Percentiles rank a stretch among this genome's conserved stretches.
These are phyloP conservation scores for Populus davidiana DNA, from an alignment of 345 rosid species.

Conservation along the genomic window DNA sequence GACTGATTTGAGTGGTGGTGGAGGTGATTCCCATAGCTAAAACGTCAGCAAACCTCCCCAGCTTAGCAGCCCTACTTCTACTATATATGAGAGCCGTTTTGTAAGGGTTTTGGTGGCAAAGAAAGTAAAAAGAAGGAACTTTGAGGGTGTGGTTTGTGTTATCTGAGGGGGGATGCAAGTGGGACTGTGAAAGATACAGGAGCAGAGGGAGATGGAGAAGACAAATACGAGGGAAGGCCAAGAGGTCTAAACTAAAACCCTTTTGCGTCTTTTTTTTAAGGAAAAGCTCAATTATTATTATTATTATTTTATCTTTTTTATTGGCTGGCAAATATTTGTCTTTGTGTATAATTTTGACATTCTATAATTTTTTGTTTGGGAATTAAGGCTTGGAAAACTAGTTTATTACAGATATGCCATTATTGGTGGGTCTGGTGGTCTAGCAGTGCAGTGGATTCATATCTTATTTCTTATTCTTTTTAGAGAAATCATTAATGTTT, in stretches of 20 bases:
- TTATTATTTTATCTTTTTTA: not conserved
- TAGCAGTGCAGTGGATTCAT: not conserved
- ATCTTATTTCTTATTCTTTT: not conserved
- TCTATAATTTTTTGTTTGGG: not conserved
- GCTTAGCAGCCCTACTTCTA: conserved; percentile 23
- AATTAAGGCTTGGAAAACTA: not conserved
- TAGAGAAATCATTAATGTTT: too few relatives aligned
- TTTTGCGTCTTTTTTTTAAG: not conserved
- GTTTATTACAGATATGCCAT: not conserved
- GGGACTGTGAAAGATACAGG: conserved; percentile 19
- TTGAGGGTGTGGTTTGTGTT: conserved; percentile 5
- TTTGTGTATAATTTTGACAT: not conserved
- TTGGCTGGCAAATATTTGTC: conserved; percentile 6
- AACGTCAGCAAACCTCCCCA: conserved; percentile 46
- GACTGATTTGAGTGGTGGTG: conserved; percentile 34
- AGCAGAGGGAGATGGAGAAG: conserved; percentile 18
- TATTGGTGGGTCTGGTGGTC: not conserved
- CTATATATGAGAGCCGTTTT: conserved; percentile 39
- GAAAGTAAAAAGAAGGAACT: not conserved
- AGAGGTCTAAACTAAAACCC: conserved; percentile 26
- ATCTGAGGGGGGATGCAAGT: conserved; percentile 23
- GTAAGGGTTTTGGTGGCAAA: conserved; percentile 16
- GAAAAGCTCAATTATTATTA: not conserved
- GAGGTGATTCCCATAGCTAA: conserved; percentile 64
- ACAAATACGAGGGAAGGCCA: not conserved